Evolutionary conservation across 768 basidiomycete genomes (phyloP), one percentile per base, ranked within the genome.

Genomic region (Strobilomyces echinocephalus): DNA sequence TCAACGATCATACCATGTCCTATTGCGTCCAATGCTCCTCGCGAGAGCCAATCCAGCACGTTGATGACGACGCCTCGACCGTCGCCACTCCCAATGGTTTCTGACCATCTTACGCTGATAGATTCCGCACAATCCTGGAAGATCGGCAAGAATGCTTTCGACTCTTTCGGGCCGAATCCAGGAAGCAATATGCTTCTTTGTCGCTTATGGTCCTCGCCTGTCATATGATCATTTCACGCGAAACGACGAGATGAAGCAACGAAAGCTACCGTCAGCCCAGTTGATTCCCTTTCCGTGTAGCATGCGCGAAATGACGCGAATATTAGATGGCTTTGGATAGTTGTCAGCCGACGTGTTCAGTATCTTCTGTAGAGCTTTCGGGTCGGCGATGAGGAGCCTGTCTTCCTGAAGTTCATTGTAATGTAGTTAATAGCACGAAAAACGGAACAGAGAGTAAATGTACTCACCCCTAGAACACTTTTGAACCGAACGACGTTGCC

Each of bases 401-500:
- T 42, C 41, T 12, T 42, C 41, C 41, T 42, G 18, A 20, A n/a
- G 39, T 39, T 39, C 5, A 11, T 39, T 39, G 39, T n/a, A 10
- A 18, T 38, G 16, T 8, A 49, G 8, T 40, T 14, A 15, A 31
- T 5, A 18, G 21, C 9, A n/a, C 12, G 6, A 24, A 11, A 14
- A 16, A 5, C 33, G 35, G 39, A 18, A 53, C 20, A 8, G 5
- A 7, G 26, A n/a, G 11, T 9, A 20, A 8, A 35, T 7, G 10
- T 3, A 51, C 65, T 26, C 44, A 66, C 68, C 15, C 63, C 59
- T 5, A 68, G 42, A 5, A 64, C 35, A 3, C 60, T 58, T 42
- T 63, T 68, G 44, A 65, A 54, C 9, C 61, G 62, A 45, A 68
- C 36, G 4, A 65, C 20, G 26, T 61, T 57, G 1, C 68, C 70